These are phyloP conservation scores for Hyparrhenia diplandra DNA, from an alignment of 176 grass and related monocot species.

Conservation along the genomic window DNA sequence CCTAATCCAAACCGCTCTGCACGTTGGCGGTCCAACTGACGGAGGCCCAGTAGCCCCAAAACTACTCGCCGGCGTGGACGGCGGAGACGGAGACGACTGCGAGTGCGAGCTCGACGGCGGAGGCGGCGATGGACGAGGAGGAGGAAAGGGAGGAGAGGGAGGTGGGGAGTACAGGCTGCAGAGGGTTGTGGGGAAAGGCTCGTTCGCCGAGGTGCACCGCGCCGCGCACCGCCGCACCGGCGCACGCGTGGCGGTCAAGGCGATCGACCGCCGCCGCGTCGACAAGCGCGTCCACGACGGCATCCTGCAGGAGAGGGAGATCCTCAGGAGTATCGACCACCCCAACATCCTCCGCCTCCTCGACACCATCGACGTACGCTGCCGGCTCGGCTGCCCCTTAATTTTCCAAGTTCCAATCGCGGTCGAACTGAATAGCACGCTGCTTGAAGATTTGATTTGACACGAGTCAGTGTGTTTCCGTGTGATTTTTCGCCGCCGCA, in stretches of 20 bases:
- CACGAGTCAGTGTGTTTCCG: not conserved
- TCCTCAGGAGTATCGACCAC: conserved; percentile 53
- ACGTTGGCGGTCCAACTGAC: not conserved
- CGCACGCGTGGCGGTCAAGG: conserved; percentile 61
- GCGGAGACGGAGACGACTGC: not conserved
- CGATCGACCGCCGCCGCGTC: conserved; percentile 47
- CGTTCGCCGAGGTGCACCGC: conserved; percentile 56
- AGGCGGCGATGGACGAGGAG: conserved; percentile 13
- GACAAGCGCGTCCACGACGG: conserved; percentile 40
- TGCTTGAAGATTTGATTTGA: not conserved
- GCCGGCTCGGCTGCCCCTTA: not conserved
- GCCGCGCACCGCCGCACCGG: conserved; percentile 42
- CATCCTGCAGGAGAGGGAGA: conserved; percentile 54
- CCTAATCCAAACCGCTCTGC: conserved; percentile 31
- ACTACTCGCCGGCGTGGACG: not conserved
- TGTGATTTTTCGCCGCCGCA: not conserved
- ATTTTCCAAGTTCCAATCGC: not conserved
- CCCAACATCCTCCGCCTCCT: conserved; percentile 66
- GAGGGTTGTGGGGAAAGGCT: conserved; percentile 45
- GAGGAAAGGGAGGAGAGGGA: not conserved
- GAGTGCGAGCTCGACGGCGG: not conserved
- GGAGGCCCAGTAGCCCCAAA: not conserved
- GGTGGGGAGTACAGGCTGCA: conserved; percentile 52
- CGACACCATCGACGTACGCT: conserved; percentile 50
- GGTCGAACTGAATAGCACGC: not conserved